phyloP scores from a whole-genome alignment of 2,329 filamentous ascomycete genomes.

The Lachnellula willkommii region DNA sequence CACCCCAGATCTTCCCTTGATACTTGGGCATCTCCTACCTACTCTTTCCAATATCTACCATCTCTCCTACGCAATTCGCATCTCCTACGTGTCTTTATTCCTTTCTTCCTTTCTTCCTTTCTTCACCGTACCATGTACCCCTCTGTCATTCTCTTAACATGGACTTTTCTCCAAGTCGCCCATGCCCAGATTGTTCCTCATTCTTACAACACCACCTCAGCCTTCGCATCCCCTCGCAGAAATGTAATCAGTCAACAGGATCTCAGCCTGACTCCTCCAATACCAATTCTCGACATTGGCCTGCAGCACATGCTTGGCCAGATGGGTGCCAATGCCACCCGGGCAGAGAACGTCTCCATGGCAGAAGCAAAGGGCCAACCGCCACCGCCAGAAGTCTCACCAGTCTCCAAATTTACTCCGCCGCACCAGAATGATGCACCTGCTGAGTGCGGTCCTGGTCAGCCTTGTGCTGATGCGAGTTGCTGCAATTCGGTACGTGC shows the following conservation, averaged over 20 bases:
- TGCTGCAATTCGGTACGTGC: slow-evolving; percentile 21
- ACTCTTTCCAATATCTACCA: too few species aligned
- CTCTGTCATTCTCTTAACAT: slow-evolving; percentile 6
- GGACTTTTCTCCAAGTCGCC: slow-evolving; percentile 1
- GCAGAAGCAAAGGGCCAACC: background rate
- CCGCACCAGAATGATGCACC: background rate
- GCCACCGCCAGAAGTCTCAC: background rate
- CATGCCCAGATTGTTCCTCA: slow-evolving; percentile 2
- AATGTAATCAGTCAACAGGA: slow-evolving; percentile 11
- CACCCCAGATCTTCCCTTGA: too few species aligned
- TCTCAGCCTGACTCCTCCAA: slow-evolving; percentile 6
- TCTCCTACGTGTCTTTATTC: background rate
- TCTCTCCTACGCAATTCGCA: too few species aligned
- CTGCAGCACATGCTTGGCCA: slow-evolving; percentile 16
- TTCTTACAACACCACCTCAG: background rate
- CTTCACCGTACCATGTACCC: slow-evolving; percentile 3
- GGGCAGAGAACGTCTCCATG: slow-evolving; percentile 12
- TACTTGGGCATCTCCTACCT: too few species aligned
- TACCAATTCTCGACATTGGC: slow-evolving; percentile 17
- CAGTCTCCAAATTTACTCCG: background rate
- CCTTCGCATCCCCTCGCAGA: too few species aligned
- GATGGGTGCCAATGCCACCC: slow-evolving; percentile 17
- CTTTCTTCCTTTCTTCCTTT: background rate
- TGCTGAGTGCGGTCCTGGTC: slow-evolving; percentile 11
- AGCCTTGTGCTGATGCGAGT: slow-evolving; percentile 18